Conservation (phyloP, 345 rosid species). For the Boechera retrofracta region DNA sequence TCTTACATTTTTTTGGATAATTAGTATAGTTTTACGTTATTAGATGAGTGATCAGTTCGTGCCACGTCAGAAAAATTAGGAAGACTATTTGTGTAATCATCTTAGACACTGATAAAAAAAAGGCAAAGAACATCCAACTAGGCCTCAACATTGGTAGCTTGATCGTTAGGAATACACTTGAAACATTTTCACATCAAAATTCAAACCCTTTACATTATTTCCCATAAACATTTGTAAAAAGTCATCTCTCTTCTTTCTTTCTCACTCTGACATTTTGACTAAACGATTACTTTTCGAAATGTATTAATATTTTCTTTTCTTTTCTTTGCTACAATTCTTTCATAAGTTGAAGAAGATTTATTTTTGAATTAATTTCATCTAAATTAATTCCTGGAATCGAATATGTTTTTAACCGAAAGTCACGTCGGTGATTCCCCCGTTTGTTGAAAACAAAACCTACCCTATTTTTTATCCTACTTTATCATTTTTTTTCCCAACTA, state of each 20-base stretch:
- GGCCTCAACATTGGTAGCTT: no score
- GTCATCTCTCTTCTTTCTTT: neutral
- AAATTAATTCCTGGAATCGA: neutral
- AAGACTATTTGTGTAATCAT: no score
- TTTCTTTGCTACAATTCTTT: neutral
- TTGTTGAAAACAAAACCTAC: slow-evolving; percentile 36
- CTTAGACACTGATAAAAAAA: no score
- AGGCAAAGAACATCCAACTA: no score
- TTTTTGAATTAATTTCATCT: neutral
- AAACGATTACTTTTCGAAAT: neutral
- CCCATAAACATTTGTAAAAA: neutral
- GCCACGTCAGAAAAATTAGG: no score
- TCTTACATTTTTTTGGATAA: no score
- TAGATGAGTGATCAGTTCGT: no score
- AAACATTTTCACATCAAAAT: neutral
- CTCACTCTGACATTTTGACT: slow-evolving; percentile 9
- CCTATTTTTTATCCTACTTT: slow-evolving; percentile 11
- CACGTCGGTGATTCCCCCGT: slow-evolving; percentile 25
- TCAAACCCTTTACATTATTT: neutral
- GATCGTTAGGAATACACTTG: no score
- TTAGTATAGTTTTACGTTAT: no score
- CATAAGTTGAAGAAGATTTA: neutral
- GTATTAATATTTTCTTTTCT: neutral
- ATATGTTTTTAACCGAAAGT: slow-evolving; percentile 34
- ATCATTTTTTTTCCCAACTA: slow-evolving; percentile 12